Evolutionary conservation across 108 stramenopile genomes (phyloP), one percentile per base, ranked within the genome.

Genomic region (Nitzschia sp.): DNA sequence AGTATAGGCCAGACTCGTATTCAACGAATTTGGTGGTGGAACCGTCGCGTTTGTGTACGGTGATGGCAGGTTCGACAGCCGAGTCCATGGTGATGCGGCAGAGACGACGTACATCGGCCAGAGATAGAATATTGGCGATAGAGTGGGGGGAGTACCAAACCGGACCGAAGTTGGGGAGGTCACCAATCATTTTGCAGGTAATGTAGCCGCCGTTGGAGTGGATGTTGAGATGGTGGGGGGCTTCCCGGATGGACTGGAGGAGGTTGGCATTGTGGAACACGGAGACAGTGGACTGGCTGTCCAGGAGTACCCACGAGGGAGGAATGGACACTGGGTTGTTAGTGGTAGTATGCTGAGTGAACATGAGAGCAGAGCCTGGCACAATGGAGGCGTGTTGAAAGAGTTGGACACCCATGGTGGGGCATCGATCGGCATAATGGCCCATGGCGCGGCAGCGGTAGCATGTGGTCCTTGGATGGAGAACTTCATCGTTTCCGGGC

Each of bases 41-140:
- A 5, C 76, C 76, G 41, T 70, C 53, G 42, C 10, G 0, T 11
- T 29, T 38, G 41, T 42, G 41, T 3, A 79, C 60, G 24, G 26
- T 15, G 10, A 79, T 48, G 14, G 53, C 29, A 42, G 51, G 10
- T 9, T 21, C 62, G 1, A 34, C 29, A 5, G 40, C 44, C 3
- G 41, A 69, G 67, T 83, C 78, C 37, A 69, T 79, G 10, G 65
- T 51, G 22, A 82, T 71, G 8, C 34, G 53, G 40, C 11, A 69
- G 3, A 37, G 6, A 10, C 64, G 14, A 25, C 65, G 44, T 0
- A 79, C 62, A 37, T 24, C 39, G 7, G 46, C 3, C n/a, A 80
- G 48, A 39, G 77, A 78, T 2, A 84, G 48, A n/a, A 84, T 78
- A 66, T 84, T 78, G 0, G 77, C 79, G 44, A 80, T 73, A 10